phyloP scores from a whole-genome alignment of 257 asterid genomes.

The Fraxinus quadrangulata region DNA sequence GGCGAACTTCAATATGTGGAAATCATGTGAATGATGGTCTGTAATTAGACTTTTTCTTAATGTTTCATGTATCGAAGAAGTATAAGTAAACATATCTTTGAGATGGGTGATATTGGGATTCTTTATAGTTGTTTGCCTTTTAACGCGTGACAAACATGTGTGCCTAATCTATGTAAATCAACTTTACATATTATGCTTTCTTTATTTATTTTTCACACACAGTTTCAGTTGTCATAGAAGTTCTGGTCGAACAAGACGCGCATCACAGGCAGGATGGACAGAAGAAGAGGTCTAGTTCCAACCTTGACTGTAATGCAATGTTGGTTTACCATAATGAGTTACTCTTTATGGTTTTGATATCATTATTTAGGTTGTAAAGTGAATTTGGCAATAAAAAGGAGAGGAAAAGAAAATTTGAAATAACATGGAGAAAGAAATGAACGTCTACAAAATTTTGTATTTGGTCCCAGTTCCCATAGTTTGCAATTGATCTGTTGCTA shows the following conservation, averaged over 20 bases:
- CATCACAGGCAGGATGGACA: conserved; percentile 94
- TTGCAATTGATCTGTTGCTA: conserved; percentile 2
- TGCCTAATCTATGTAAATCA: neutral
- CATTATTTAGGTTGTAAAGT: conserved; percentile 10
- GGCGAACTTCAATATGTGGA: neutral
- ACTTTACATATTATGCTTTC: neutral
- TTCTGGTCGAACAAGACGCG: conserved; percentile 54
- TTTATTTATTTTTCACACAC: conserved; percentile 20
- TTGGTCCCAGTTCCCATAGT: neutral
- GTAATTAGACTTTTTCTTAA: neutral
- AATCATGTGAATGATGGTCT: neutral
- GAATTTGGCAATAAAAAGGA: neutral
- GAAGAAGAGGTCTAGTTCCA: conserved; percentile 61
- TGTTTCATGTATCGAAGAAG: neutral
- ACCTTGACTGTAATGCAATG: conserved; percentile 1
- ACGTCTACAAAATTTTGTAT: neutral
- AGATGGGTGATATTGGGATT: conserved; percentile 6
- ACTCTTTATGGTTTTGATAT: conserved; percentile 1
- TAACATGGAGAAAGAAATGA: neutral
- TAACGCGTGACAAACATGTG: neutral
- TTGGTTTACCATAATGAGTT: conserved; percentile 3
- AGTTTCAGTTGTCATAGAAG: conserved; percentile 42
- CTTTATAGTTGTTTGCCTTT: neutral
- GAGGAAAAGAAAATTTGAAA: conserved; percentile 2
- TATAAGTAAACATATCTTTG: neutral